phyloP scores from a whole-genome alignment of 2,329 filamentous ascomycete genomes.

The Colletotrichum spinosum region DNA sequence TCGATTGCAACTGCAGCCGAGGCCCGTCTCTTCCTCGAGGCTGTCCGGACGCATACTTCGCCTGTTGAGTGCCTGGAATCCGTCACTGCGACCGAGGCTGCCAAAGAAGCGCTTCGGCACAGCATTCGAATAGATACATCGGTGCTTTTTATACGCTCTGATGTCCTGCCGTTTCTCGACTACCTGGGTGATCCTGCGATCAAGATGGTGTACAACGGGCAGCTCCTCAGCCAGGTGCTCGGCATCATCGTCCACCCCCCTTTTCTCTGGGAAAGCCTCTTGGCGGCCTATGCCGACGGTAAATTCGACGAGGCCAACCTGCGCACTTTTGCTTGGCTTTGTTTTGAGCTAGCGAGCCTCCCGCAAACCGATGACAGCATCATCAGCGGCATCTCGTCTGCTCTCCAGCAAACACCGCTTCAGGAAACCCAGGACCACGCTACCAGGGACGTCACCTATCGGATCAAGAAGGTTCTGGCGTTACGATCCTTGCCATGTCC shows the following conservation, averaged over 20 bases:
- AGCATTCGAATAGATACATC: constrained; percentile 43
- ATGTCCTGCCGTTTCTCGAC: constrained; percentile 49
- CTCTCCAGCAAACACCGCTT: constrained; percentile 42
- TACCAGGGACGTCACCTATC: constrained; percentile 46
- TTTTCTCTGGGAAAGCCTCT: constrained; percentile 59
- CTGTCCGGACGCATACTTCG: constrained; percentile 34
- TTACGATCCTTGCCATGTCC: constrained; percentile 41
- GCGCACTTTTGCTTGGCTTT: constrained; percentile 60
- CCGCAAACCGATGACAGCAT: constrained; percentile 41
- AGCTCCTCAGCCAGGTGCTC: constrained; percentile 60
- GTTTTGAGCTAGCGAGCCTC: constrained; percentile 58
- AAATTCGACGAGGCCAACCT: constrained; percentile 44
- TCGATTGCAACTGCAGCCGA: constrained; percentile 29
- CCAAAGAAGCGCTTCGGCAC: constrained; percentile 40
- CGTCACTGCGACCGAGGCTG: constrained; percentile 40
- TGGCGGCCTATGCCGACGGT: constrained; percentile 52
- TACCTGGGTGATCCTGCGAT: constrained; percentile 56
- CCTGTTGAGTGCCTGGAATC: constrained; percentile 44
- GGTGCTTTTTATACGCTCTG: constrained; percentile 44
- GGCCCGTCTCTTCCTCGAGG: constrained; percentile 45
- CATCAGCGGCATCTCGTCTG: constrained; percentile 40
- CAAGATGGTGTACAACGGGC: constrained; percentile 61
- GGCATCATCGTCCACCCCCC: constrained; percentile 61
- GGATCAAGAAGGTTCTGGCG: constrained; percentile 53
- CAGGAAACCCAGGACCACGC: constrained; percentile 41